These are phyloP conservation scores for Eutrema yunnanense DNA, from an alignment of 345 rosid species.

Conservation along the genomic window DNA sequence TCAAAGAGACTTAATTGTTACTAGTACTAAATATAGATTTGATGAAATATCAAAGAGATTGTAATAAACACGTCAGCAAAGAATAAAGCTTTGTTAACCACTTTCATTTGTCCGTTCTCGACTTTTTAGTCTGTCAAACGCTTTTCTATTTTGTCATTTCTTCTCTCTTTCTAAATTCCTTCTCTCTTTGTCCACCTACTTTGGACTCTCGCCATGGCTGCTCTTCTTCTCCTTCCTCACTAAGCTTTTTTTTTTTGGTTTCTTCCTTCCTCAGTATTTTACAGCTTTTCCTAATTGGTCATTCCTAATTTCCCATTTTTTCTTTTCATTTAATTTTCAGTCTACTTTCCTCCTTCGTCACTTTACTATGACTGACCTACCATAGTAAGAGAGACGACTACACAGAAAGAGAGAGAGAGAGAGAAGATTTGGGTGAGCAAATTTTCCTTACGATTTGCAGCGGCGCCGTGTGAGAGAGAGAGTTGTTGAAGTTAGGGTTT, in stretches of 20 bases:
- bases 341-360: constrained; percentile 30
- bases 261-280: background rate
- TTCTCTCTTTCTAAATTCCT: constrained; percentile 5
- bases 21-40: too few relatives aligned
- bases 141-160: constrained; percentile 32
- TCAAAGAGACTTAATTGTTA: too few relatives aligned
- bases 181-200: constrained; percentile 23
- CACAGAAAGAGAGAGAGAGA: background rate
- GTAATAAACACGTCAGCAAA: constrained; percentile 17
- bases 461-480: background rate
- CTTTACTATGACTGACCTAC: constrained; percentile 30
- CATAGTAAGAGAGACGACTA: background rate
- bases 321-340: background rate
- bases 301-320: background rate
- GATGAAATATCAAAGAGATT: background rate
- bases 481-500: constrained; percentile 28
- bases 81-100: constrained; percentile 21
- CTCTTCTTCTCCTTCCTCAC: background rate
- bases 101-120: constrained; percentile 23
- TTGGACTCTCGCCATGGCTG: constrained; percentile 20
- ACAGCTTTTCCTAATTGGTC: background rate
- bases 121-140: constrained; percentile 31
- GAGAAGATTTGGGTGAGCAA: background rate
- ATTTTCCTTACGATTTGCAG: background rate
- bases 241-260: background rate